Evolutionary conservation across 2,329 filamentous ascomycete genomes (phyloP).

Genomic region (Coniella vitis): DNA sequence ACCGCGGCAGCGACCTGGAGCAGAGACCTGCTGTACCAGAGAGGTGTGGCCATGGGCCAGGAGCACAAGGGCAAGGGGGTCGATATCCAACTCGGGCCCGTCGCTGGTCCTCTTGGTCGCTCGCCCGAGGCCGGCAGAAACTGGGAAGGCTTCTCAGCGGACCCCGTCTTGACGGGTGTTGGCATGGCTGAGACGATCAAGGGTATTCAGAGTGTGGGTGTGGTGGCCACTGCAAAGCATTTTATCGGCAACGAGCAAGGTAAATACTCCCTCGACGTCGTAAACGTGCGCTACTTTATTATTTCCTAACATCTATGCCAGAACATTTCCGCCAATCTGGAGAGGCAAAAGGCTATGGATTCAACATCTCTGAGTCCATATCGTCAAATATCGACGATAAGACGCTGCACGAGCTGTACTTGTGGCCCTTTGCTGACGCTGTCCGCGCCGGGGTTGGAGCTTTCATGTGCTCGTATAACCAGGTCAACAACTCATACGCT

Average conservation of each 20-base stretch:
- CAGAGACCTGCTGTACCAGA: slow-evolving; percentile 60
- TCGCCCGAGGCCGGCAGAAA: slow-evolving; percentile 61
- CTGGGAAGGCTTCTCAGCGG: slow-evolving; percentile 67
- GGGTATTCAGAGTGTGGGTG: slow-evolving; percentile 72
- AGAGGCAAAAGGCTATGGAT: slow-evolving; percentile 51
- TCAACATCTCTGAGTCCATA: slow-evolving; percentile 51
- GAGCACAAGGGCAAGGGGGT: slow-evolving; percentile 68
- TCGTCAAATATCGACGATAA: slow-evolving; percentile 51
- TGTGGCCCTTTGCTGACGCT: slow-evolving; percentile 60
- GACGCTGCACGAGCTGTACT: slow-evolving; percentile 55
- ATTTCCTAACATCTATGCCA: slow-evolving; percentile 14
- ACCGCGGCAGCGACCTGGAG: slow-evolving; percentile 82
- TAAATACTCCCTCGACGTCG: slow-evolving; percentile 17
- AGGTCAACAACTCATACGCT: slow-evolving; percentile 58
- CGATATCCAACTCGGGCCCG: slow-evolving; percentile 67
- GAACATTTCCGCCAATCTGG: slow-evolving; percentile 65
- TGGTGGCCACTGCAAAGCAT: slow-evolving; percentile 74
- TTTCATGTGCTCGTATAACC: slow-evolving; percentile 51
- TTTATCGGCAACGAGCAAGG: slow-evolving; percentile 63
- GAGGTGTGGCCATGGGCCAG: slow-evolving; percentile 64
- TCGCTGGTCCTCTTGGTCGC: slow-evolving; percentile 65
- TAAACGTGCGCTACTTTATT: background rate
- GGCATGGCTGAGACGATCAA: slow-evolving; percentile 67
- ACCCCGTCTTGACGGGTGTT: slow-evolving; percentile 68
- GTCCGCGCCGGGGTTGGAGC: slow-evolving; percentile 46